Conservation (phyloP, 2,329 filamentous ascomycete species). For the Akanthomyces uredinophilus region DNA sequence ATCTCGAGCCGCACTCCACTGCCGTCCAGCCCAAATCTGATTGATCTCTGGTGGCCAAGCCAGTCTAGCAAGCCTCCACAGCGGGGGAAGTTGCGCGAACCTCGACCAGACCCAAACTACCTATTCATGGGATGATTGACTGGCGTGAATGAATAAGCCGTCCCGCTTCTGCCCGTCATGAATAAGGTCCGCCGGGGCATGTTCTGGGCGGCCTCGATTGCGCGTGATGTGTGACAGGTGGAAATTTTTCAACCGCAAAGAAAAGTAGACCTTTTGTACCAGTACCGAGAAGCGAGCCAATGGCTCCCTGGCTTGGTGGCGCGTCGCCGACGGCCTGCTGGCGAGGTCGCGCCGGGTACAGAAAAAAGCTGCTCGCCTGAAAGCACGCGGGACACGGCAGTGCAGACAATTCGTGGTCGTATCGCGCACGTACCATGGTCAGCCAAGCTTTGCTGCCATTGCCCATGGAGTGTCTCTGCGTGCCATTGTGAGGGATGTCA, state of each 20-base stretch:
- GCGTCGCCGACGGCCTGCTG: neutral
- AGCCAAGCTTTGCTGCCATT: neutral
- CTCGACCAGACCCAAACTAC: neutral
- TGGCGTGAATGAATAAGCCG: neutral
- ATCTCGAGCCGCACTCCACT: neutral
- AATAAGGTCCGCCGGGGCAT: neutral
- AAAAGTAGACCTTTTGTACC: neutral
- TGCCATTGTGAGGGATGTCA: neutral
- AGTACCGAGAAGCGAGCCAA: constrained; percentile 2
- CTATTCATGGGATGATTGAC: neutral
- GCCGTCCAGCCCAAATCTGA: constrained; percentile 1
- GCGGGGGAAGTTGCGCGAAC: neutral
- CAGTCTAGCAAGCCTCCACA: neutral
- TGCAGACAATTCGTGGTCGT: neutral
- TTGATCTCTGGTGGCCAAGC: neutral
- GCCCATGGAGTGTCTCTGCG: neutral
- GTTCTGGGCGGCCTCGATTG: neutral
- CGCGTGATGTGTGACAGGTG: constrained; percentile 10
- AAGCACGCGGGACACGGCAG: neutral
- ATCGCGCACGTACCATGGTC: neutral
- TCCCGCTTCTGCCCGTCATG: neutral
- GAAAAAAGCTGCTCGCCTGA: neutral
- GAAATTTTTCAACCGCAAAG: neutral
- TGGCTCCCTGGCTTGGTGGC: neutral
- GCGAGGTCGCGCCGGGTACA: neutral